Base-by-base conservation (phyloP, 495 filamentous ascomycete genomes). In the Daldinia grandis region DNA sequence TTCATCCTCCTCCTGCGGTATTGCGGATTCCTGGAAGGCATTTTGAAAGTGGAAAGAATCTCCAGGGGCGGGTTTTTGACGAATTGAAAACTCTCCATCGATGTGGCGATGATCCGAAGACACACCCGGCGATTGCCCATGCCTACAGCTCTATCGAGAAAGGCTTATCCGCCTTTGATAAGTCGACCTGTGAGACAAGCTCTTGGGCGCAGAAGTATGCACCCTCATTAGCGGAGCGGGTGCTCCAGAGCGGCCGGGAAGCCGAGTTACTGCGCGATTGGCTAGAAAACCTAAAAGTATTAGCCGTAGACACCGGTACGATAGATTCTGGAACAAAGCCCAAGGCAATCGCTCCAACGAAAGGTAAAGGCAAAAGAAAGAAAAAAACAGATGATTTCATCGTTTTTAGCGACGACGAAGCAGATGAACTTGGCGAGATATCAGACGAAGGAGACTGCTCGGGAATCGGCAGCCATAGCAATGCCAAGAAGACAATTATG, bases 161-260 rank as follows among this genome's bases (percentile, higher is more conserved):
- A 2, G 84, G 86, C 0, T 82, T 93, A 15, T 93, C 89, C 1
- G 89, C 95, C 15, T 98, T 95, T 74, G 96, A 99, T 78, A 87
- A 77, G 68, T 90, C 87, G 17, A 82, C 87, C 42, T 97, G 90
- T 70, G 95, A 98, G 72, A 83, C 81, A 0, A 81, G 84, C 27
- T 79, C 88, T 42, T 99, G 96, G 96, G 72, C 81, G 2, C 89
- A 94, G 30, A 99, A 99, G 71, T 97, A 98, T 81, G 88, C 93
- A 1, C 96, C 96, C 0, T 80, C 74, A 30, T 81, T 76, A 25
- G 88, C 93, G 1, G 81, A 81, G 5, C 87, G 94, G 64, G 91
- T 97, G 1, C 85, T 99, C 24, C 94, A 97, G 74, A 74, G 81
- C 19, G 91, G 92, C 0, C 86, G 79, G 9, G 93, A 98, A 76